Evolutionary conservation across 148 eudicot genomes (phyloP), one percentile per base, ranked within the genome.

Genomic region (Silene conica): DNA sequence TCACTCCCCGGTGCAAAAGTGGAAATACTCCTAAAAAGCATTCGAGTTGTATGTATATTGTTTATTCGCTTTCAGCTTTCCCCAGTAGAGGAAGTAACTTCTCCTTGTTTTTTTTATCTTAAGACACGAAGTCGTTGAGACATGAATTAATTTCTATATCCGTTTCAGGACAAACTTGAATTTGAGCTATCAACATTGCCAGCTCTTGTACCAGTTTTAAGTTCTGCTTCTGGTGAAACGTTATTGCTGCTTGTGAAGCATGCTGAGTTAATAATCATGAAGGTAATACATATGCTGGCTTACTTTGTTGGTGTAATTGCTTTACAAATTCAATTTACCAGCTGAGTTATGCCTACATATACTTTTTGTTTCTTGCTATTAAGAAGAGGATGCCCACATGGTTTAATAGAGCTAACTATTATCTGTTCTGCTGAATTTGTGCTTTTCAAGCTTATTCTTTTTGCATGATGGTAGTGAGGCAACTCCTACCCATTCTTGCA

Each of bases 141-240:
- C 18, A 26, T 25, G 14, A 25, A 52, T 13, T 11, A 52, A 12
- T 14, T 11, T 69, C 54, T 15, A 10, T 69, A 52, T 54, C 12
- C 12, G 25, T 26, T 89, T 84, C 83, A 95, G 99, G 99, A 95
- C 74, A 95, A 85, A 86, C 75, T 73, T 81, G 99, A 95, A 80
- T 95, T 95, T 86, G 99, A 87, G 86, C 76, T 88, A 73, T 92
- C 99, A 75, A 95, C 99, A 38, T 74, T 95, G 69, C 99, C 99
- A n/a, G 96, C 96, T 71, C 98, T 92, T 82, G 87, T 88, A 63
- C 97, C 99, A 80, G 99, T 92, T 78, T 78, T 95, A 64, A 87
- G 77, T 70, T 85, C 90, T 69, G 99, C 99, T 77, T 76, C 91
- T 38, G 99, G 99, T 56, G 99, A 95, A 72, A 88, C 97, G 50